Evolutionary conservation across 371 early-diverging fungal species (phyloP), one percentile per base, ranked within the genome.

Genomic region (Syncephalastrum racemosum): DNA sequence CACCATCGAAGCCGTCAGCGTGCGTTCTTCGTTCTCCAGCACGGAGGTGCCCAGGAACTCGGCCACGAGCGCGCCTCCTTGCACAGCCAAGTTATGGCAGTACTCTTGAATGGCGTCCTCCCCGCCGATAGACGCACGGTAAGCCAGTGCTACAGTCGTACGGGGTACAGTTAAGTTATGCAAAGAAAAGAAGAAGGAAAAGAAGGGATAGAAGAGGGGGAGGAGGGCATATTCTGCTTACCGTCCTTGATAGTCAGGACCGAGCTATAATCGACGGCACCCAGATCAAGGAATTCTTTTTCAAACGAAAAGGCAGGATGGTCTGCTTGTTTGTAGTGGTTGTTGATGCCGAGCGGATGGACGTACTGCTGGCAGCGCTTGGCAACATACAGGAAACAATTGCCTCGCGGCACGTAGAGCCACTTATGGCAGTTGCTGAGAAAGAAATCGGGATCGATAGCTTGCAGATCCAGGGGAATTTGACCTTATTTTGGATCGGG

Each of bases 361-460:
- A 86, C 63, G 13, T 71, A 45, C 4, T 62, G 50, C 46, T 88
- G 88, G 46, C 81, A 70, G 14, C 75, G 63, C 40, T 71, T 66
- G 15, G 79, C 64, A 14, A 83, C 82, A 50, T 81, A 87, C 3
- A 91, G 65, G 0, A 87, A 56, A 4, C 87, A 85, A 3, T 75
- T 69, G 8, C 87, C 83, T 20, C 88, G 78, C 16, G 81, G 77
- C 31, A 77, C 68, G 57, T 68, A 88, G n/a, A 87, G 62, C 91
- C 91, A 91, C 71, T 90, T 90, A 65, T 91, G 91, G 39, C 77
- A 72, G 56, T 88, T 90, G 36, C 85, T 81, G 13, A 83, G 79
- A 50, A 86, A 87, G 62, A 83, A 91, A 63, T 91, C 91, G 2
- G 88, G 74, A 56, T 79, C 68, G 10, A 73, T 41, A 16, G 59